phyloP scores from a whole-genome alignment of 345 rosid species.

The Anastatica hierochuntica region DNA sequence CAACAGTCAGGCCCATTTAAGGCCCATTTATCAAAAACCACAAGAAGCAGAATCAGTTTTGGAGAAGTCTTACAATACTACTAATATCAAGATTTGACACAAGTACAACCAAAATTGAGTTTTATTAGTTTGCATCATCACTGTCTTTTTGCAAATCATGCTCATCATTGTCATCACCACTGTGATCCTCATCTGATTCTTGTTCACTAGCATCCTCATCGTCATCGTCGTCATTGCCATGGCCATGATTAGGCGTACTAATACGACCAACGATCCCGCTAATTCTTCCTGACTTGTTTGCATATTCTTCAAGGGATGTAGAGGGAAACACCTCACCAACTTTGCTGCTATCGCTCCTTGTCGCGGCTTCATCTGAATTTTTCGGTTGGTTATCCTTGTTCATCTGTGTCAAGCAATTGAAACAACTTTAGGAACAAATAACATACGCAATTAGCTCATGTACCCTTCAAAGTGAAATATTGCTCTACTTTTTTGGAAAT shows the following conservation, averaged over 20 bases:
- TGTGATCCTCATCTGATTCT: constrained; percentile 23
- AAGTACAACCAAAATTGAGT: not conserved
- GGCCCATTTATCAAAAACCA: not conserved
- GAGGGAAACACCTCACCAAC: constrained; percentile 73
- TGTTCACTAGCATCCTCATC: constrained; percentile 11
- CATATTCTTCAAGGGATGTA: constrained; percentile 64
- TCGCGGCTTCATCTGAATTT: constrained; percentile 27
- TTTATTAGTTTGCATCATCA: constrained; percentile 12
- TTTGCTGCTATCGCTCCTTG: constrained; percentile 44
- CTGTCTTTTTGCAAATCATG: constrained; percentile 8
- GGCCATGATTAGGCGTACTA: constrained; percentile 12
- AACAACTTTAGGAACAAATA: not conserved
- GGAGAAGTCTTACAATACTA: not conserved
- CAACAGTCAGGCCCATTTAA: not conserved
- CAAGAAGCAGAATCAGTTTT: too few species aligned
- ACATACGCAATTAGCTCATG: too few species aligned
- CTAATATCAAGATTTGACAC: constrained; percentile 21
- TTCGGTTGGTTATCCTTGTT: constrained; percentile 44
- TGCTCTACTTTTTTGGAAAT: not conserved
- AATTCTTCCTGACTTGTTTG: constrained; percentile 31
- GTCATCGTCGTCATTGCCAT: constrained; percentile 15
- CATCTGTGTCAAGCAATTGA: constrained; percentile 44
- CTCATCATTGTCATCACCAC: constrained; percentile 22
- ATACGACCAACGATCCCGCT: constrained; percentile 11
- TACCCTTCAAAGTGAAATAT: not conserved